phyloP scores from a whole-genome alignment of 2,329 filamentous ascomycete genomes.

The Cadophora sp. region DNA sequence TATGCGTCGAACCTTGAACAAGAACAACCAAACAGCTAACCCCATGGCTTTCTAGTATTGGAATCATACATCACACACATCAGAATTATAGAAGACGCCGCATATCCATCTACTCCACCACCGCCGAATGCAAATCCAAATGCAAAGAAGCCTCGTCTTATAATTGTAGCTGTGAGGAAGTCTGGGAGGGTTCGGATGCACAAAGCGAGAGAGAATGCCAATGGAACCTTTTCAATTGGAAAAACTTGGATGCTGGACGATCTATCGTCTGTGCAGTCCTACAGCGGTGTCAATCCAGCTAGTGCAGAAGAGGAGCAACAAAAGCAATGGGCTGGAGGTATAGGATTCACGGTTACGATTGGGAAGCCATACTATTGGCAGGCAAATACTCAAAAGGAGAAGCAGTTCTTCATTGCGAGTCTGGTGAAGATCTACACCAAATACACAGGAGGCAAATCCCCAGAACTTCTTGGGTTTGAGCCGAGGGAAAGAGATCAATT shows the following conservation, averaged over 20 bases:
- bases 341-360: slow-evolving; percentile 86
- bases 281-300: slow-evolving; percentile 65
- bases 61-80: slow-evolving; percentile 99
- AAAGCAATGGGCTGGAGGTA: slow-evolving; percentile 79
- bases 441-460: slow-evolving; percentile 86
- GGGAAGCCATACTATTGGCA: slow-evolving; percentile 98
- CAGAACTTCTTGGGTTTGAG: slow-evolving; percentile 84
- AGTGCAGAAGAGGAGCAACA: slow-evolving; percentile 66
- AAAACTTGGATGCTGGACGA: slow-evolving; percentile 99
- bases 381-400: slow-evolving; percentile 91
- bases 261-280: slow-evolving; percentile 82
- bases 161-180: slow-evolving; percentile 91
- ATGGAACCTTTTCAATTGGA: slow-evolving; percentile 94
- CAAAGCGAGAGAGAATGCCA: slow-evolving; percentile 94
- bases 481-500: slow-evolving; percentile 78
- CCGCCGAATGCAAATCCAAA: slow-evolving; percentile 77
- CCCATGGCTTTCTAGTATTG: slow-evolving; percentile 58
- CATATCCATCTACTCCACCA: slow-evolving; percentile 82
- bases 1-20: background rate
- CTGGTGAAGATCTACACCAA: slow-evolving; percentile 96
- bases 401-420: slow-evolving; percentile 98
- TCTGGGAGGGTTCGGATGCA: slow-evolving; percentile 94
- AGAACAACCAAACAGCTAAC: background rate
- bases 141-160: slow-evolving; percentile 86
- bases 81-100: slow-evolving; percentile 84